Conservation (phyloP, 176 grass and related monocot genomes). For the Carex kokanica region DNA sequence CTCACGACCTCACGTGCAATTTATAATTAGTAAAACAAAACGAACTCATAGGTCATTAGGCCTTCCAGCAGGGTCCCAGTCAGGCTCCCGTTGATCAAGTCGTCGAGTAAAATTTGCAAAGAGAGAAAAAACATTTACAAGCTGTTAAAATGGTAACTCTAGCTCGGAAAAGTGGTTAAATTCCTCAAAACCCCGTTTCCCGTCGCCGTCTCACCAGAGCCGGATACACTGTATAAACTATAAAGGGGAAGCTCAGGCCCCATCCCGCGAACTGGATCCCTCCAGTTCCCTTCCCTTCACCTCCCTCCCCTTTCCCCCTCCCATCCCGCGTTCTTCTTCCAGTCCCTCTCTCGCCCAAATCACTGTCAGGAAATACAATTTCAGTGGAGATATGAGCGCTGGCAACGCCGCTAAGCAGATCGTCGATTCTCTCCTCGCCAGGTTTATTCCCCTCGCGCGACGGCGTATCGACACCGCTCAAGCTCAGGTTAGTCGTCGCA, state of each 20-base stretch:
- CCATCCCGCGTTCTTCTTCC: slow-evolving; percentile 23
- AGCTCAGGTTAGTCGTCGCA: slow-evolving; percentile 52
- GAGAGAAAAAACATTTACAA: not conserved
- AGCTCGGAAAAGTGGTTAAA: not conserved
- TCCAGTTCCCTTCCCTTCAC: slow-evolving; percentile 29
- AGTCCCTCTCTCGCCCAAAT: slow-evolving; percentile 37
- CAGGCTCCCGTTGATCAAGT: no score
- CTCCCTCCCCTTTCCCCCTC: slow-evolving; percentile 42
- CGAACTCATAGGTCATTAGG: not conserved
- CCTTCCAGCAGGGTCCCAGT: no score
- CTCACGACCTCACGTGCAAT: not conserved
- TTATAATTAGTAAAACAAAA: not conserved
- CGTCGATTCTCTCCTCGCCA: slow-evolving; percentile 92
- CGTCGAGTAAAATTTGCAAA: no score
- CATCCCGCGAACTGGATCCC: slow-evolving; percentile 48
- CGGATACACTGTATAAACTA: not conserved
- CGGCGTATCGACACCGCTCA: slow-evolving; percentile 99
- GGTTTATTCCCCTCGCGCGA: slow-evolving; percentile 92
- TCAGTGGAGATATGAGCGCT: slow-evolving; percentile 42
- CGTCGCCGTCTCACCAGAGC: not conserved
- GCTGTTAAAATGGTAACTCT: not conserved
- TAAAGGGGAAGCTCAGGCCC: not conserved
- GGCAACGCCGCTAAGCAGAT: slow-evolving; percentile 89
- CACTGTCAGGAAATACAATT: slow-evolving; percentile 19
- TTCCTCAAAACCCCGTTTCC: not conserved